Evolutionary conservation across 352 stramenopile species (phyloP).

Genomic region (Globisporangium nodosum): DNA sequence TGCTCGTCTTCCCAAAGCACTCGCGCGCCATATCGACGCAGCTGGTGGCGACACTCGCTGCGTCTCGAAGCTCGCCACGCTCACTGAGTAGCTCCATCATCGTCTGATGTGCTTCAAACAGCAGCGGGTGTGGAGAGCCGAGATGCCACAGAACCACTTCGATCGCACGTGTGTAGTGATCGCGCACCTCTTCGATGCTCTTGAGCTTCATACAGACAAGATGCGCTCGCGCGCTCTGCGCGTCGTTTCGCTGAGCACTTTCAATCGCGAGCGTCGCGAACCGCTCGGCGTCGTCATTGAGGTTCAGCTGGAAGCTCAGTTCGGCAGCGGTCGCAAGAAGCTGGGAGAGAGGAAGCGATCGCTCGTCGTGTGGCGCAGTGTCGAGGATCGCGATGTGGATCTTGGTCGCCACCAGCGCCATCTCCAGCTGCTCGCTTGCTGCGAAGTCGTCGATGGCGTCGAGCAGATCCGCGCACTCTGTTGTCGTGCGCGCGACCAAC

Average conservation of each 20-base stretch:
- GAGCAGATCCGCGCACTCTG: conserved; percentile 21
- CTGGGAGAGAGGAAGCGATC: conserved; percentile 24
- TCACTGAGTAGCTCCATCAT: conserved; percentile 38
- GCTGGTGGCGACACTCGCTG: conserved; percentile 15
- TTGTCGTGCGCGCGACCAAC: conserved; percentile 20
- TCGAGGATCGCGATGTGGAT: conserved; percentile 38
- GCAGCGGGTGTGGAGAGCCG: conserved; percentile 24
- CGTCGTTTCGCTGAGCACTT: conserved; percentile 24
- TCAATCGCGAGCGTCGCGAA: conserved; percentile 33
- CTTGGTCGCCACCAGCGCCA: conserved; percentile 29
- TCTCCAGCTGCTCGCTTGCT: conserved; percentile 15
- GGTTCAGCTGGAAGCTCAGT: conserved; percentile 20
- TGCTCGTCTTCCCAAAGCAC: conserved; percentile 37
- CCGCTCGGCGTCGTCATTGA: conserved; percentile 16
- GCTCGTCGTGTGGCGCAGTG: conserved; percentile 20
- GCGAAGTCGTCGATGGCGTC: conserved; percentile 18
- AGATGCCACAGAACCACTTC: conserved; percentile 36
- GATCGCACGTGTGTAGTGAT: conserved; percentile 27
- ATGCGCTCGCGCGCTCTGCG: conserved; percentile 18
- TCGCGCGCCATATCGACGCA: conserved; percentile 30
- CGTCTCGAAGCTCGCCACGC: conserved; percentile 19
- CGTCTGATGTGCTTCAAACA: conserved; percentile 38
- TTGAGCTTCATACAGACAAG: conserved; percentile 32
- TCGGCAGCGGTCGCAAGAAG: conserved; percentile 35
- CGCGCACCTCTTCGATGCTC: conserved; percentile 13